Evolutionary conservation across 73 alveolate genomes (phyloP).

Genomic region (Effrenium voratum): DNA sequence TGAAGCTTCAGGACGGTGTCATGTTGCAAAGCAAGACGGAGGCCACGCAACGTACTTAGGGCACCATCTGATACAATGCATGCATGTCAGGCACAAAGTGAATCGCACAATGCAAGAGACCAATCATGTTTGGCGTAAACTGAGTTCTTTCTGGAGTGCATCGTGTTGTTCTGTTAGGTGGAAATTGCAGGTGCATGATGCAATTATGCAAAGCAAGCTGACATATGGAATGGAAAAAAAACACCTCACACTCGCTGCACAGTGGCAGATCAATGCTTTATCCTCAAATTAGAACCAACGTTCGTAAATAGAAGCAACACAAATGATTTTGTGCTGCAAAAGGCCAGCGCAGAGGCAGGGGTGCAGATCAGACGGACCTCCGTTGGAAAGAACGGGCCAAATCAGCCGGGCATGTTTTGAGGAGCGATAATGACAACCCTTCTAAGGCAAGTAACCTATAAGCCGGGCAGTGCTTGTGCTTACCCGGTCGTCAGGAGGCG

Average conservation of each 20-base stretch:
- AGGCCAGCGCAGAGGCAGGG: not conserved
- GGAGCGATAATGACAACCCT: not conserved
- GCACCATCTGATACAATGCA: not conserved
- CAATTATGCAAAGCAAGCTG: constrained; percentile 10
- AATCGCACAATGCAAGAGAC: not conserved
- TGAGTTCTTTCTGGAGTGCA: constrained; percentile 24
- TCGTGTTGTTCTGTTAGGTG: too few relatives aligned
- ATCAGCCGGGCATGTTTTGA: too few relatives aligned
- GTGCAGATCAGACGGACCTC: too few relatives aligned
- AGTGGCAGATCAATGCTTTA: not conserved
- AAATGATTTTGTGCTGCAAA: not conserved
- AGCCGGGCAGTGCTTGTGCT: not conserved
- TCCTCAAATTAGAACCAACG: not conserved
- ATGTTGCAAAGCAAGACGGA: not conserved
- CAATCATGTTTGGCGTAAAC: not conserved
- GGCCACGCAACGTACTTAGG: not conserved
- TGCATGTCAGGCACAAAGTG: not conserved
- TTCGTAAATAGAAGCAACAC: not conserved
- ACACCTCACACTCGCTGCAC: not conserved
- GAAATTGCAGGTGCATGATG: not conserved
- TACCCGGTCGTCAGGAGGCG: not conserved
- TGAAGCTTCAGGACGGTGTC: not conserved
- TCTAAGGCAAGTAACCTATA: not conserved
- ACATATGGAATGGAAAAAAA: not conserved
- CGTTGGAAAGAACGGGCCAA: too few relatives aligned